Evolutionary conservation across 768 basidiomycete genomes (phyloP).

Genomic region (Lyophyllum shimeji): DNA sequence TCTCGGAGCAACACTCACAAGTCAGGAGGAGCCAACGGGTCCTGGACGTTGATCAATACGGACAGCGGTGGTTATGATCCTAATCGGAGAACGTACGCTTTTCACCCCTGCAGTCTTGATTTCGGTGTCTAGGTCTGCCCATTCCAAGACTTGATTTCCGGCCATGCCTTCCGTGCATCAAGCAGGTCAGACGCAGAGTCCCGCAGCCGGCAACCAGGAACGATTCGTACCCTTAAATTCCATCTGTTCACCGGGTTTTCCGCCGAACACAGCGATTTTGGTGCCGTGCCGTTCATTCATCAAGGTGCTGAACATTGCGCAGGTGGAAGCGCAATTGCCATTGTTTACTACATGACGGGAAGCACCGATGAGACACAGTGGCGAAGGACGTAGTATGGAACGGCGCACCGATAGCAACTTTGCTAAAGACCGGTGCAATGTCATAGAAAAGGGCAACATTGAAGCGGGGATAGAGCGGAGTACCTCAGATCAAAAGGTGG

Average conservation of each 20-base stretch:
- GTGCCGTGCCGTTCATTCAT: constrained; percentile 58
- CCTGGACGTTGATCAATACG: constrained; percentile 21
- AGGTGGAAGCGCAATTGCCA: constrained; percentile 58
- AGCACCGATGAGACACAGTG: background rate
- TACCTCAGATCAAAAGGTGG: constrained; percentile 49
- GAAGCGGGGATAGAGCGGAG: background rate
- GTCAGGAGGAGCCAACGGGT: constrained; percentile 42
- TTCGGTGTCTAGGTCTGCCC: constrained; percentile 58
- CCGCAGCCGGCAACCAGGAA: background rate
- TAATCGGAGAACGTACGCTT: constrained; percentile 28
- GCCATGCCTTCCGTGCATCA: constrained; percentile 45
- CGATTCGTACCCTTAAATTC: constrained; percentile 46
- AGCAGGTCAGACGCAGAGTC: background rate
- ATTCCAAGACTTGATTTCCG: constrained; percentile 63
- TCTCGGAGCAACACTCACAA: constrained; percentile 30
- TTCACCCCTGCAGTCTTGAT: constrained; percentile 58
- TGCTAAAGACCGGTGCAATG: constrained; percentile 24
- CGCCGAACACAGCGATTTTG: constrained; percentile 56
- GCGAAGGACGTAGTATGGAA: background rate
- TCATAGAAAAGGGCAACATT: background rate
- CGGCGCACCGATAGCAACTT: constrained; percentile 43
- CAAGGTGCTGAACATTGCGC: constrained; percentile 61
- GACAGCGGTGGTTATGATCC: background rate
- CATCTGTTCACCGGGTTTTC: constrained; percentile 48
- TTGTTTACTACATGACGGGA: constrained; percentile 32